A percentile compares a stretch with the other conserved stretches of the same genome.
Evolutionary conservation across 257 asterid genomes (phyloP).

Genomic region (Coffea canephora): DNA sequence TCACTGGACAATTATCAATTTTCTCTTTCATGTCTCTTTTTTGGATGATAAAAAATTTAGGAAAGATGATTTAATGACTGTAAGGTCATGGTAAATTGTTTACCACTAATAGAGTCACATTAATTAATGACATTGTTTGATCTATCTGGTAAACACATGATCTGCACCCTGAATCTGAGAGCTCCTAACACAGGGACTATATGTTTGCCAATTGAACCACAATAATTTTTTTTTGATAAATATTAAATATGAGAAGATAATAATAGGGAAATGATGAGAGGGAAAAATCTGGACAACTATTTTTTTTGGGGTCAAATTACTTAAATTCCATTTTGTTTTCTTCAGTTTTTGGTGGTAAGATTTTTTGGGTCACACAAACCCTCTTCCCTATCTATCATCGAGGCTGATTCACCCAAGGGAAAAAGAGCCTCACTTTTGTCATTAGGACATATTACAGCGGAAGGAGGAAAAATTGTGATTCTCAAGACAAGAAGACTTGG

Average conservation of each 20-base stretch:
- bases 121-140: too few species aligned
- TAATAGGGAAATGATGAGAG: neutral
- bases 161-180: too few species aligned
- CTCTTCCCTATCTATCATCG: conserved; percentile 24
- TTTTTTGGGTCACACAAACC: conserved; percentile 16
- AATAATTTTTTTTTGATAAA: too few species aligned
- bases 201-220: too few species aligned
- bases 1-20: too few species aligned
- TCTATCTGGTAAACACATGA: too few species aligned
- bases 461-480: conserved; percentile 21
- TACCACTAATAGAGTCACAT: too few species aligned
- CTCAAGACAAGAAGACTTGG: conserved; percentile 33
- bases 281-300: neutral
- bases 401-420: neutral
- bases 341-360: neutral
- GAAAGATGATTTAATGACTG: too few species aligned
- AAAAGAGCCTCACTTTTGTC: neutral
- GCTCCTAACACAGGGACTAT: too few species aligned
- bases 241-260: neutral
- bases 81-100: too few species aligned
- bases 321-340: neutral
- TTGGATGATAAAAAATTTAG: too few species aligned
- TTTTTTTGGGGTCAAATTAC: neutral
- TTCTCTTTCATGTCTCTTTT: too few species aligned
- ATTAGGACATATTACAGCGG: neutral